Percentiles rank a stretch among this genome's conserved stretches.
Evolutionary conservation across 2,329 filamentous ascomycete species (phyloP).

Genomic region (Arthrobotrys musiformis): DNA sequence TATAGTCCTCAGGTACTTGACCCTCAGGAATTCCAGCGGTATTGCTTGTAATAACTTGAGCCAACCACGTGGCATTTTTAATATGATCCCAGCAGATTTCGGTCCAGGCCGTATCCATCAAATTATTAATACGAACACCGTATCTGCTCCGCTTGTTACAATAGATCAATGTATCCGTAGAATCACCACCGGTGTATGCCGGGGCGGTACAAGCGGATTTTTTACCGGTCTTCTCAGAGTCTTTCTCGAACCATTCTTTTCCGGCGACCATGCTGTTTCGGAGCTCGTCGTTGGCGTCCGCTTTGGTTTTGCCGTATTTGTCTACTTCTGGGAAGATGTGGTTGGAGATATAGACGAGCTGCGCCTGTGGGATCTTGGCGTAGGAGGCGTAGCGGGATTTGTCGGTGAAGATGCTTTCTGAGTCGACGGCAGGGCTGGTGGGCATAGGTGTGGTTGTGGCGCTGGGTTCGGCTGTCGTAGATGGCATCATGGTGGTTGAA

Average conservation of each 20-base stretch:
- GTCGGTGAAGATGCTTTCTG: background rate
- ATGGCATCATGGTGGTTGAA: background rate
- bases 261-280: conserved; percentile 23
- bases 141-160: conserved; percentile 5
- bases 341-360: background rate
- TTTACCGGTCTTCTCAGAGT: background rate
- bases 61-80: background rate
- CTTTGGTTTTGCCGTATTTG: background rate
- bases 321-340: background rate
- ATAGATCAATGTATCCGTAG: background rate
- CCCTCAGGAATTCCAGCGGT: background rate
- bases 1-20: background rate
- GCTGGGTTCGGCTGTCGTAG: background rate
- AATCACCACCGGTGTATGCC: background rate
- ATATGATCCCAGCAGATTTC: background rate
- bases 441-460: background rate
- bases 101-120: conserved; percentile 3
- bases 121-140: conserved; percentile 9
- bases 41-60: background rate
- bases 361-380: background rate
- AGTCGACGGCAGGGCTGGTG: background rate
- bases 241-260: background rate
- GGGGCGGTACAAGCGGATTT: background rate
- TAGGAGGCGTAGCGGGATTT: background rate
- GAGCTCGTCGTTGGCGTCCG: background rate